Evolutionary conservation across 768 basidiomycete species (phyloP).

Genomic region (Mycena polygramma): DNA sequence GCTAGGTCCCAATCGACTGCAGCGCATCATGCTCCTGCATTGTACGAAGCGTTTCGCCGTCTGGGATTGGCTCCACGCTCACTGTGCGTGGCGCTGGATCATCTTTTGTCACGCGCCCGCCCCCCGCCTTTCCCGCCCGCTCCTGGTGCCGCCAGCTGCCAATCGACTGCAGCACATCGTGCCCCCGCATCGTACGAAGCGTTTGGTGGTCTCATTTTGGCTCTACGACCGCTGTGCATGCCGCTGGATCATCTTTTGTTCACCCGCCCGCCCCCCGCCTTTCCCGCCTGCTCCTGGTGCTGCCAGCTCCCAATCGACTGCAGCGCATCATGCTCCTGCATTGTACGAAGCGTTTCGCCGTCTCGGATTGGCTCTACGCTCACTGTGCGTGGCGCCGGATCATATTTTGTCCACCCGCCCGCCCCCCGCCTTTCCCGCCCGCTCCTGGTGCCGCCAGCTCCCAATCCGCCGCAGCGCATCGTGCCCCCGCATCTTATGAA

Average conservation of each 20-base stretch:
- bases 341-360: background rate
- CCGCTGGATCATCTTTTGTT: background rate
- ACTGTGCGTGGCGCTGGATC: no score
- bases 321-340: background rate
- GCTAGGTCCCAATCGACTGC: no score
- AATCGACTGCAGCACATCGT: no score
- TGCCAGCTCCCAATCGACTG: background rate
- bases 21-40: no score
- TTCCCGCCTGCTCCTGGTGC: background rate
- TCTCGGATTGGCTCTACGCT: background rate
- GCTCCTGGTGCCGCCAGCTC: background rate
- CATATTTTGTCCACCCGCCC: background rate
- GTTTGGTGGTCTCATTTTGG: no score
- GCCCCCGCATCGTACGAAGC: no score
- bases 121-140: background rate
- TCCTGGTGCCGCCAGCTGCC: background rate
- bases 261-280: background rate
- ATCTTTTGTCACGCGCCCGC: no score
- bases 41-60: no score
- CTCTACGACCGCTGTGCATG: background rate
- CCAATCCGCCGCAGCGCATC: no score
- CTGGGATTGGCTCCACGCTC: no score
- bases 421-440: background rate
- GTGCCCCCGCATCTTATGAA: no score
- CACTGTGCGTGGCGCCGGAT: background rate